Conservation (phyloP, 139 green algal genomes). For the Pedinophyceae sp. region DNA sequence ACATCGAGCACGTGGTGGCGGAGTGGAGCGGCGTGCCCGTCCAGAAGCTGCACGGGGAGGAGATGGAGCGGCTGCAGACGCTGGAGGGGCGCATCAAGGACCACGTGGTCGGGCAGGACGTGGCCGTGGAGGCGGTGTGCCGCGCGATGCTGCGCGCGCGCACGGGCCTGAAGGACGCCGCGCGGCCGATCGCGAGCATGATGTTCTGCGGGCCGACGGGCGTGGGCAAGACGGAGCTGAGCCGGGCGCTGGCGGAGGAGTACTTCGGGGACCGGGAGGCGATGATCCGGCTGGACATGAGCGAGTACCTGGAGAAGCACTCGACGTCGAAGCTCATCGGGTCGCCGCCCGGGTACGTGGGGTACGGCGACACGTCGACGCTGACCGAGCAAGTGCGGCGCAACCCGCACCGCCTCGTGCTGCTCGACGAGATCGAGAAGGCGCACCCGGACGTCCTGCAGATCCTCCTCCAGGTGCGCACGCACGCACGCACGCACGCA, state of each 20-base stretch:
- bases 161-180: constrained; percentile 36
- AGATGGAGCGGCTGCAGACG: constrained; percentile 16
- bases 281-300: constrained; percentile 45
- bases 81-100: constrained; percentile 3
- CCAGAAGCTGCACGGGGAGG: constrained; percentile 51
- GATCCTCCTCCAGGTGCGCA: constrained; percentile 61
- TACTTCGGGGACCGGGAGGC: constrained; percentile 23
- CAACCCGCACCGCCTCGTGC: constrained; percentile 66
- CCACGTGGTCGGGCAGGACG: constrained; percentile 53
- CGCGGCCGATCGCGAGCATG: constrained; percentile 50
- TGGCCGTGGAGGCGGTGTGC: constrained; percentile 35
- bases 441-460: constrained; percentile 98
- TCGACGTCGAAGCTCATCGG: constrained; percentile 61
- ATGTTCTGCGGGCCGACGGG: constrained; percentile 64
- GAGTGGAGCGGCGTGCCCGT: constrained; percentile 77
- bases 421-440: constrained; percentile 98
- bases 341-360: constrained; percentile 51
- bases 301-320: constrained; percentile 63
- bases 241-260: constrained; percentile 26
- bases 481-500: too few relatives aligned
- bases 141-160: constrained; percentile 34
- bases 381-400: constrained; percentile 62
- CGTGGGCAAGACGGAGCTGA: constrained; percentile 74
- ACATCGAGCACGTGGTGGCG: constrained; percentile 79
- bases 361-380: constrained; percentile 54